Evolutionary conservation across 805 yeast species (phyloP), one percentile per base, ranked within the genome.

Genomic region (Danielia oregonensis): DNA sequence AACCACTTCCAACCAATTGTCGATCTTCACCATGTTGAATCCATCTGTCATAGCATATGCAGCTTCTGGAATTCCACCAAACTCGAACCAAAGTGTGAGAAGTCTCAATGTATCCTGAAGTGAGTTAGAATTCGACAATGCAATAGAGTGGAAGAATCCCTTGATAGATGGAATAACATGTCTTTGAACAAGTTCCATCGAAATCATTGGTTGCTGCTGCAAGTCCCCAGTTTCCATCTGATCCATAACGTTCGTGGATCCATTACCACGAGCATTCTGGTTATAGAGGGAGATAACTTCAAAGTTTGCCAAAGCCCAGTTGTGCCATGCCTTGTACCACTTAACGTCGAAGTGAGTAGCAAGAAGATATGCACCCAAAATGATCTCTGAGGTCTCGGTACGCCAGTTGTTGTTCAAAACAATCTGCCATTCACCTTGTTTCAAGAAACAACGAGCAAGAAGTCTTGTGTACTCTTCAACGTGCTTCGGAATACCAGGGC

Each of bases 301-400:
- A 55, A 89, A 93, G 59, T 94, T 93, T 1, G 97, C 97, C 53
- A 94, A 68, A 0, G 98, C 98, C 99, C 99, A 93, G 54, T 88
- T 91, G 57, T 93, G 99, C 98, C 98, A 94, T 12, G 97, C 98
- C 54, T 94, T 93, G 53, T 93, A 93, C 96, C 98, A 93, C 16
- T 76, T 74, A 23, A 76, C 71, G 55, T 93, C 97, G 59, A 93
- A 91, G 55, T 89, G 96, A 0, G 98, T 91, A 0, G 98, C 97
- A 44, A 93, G 68, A 36, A 93, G 65, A 55, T 86, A 93, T 0
- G 97, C 88, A 9, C 97, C 96, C 39, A 93, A 64, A 44, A 93
- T 87, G 1, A 89, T 83, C 28, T 87, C 89, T 1, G 89, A 79
- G 24, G 72, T 68, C 42, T 80, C 84, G 7, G 78, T 72, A 40